Percentiles rank a stretch among this genome's conserved stretches.
These are phyloP conservation scores for Daldinia caldariorum DNA, from an alignment of 495 filamentous ascomycete genomes.

Conservation along the genomic window DNA sequence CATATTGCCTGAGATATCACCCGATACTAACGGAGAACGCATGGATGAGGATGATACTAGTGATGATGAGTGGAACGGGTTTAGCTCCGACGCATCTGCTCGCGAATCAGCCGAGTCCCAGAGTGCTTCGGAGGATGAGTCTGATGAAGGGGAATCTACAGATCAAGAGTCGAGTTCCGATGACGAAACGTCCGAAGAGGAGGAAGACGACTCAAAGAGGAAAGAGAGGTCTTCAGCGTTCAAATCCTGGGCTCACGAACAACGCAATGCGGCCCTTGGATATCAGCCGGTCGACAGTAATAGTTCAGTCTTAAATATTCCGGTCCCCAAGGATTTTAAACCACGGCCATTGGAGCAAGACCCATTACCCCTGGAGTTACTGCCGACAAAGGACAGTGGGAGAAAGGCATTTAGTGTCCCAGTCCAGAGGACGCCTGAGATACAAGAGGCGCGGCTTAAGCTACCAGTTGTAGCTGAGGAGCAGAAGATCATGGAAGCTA, in stretches of 20 bases:
- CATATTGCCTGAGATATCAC: constrained; percentile 57
- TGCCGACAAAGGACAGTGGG: constrained; percentile 67
- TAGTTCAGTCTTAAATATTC: constrained; percentile 52
- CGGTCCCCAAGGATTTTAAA: constrained; percentile 62
- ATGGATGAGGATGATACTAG: constrained; percentile 33
- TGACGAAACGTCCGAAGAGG: constrained; percentile 45
- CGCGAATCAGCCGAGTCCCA: constrained; percentile 32
- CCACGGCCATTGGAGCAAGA: constrained; percentile 74
- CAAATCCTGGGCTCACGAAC: constrained; percentile 89
- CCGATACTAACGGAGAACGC: constrained; percentile 54
- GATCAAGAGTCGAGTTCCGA: constrained; percentile 48
- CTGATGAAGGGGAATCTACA: constrained; percentile 40
- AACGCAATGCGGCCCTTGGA: constrained; percentile 77
- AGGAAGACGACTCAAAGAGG: constrained; percentile 43
- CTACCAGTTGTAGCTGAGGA: constrained; percentile 94
- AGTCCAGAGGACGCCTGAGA: constrained; percentile 74
- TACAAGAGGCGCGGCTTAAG: constrained; percentile 79
- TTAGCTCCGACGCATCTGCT: constrained; percentile 43
- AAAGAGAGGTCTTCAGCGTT: constrained; percentile 74
- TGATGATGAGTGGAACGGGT: constrained; percentile 55
- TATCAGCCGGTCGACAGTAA: constrained; percentile 53
- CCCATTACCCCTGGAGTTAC: constrained; percentile 77
- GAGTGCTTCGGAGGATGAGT: constrained; percentile 38
- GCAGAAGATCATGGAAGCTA: constrained; percentile 98
- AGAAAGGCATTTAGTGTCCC: constrained; percentile 81